A percentile compares a stretch with the other conserved stretches of the same genome.
Evolutionary conservation across 306 rosid species (phyloP).

Genomic region (Lathyrus oleraceus): DNA sequence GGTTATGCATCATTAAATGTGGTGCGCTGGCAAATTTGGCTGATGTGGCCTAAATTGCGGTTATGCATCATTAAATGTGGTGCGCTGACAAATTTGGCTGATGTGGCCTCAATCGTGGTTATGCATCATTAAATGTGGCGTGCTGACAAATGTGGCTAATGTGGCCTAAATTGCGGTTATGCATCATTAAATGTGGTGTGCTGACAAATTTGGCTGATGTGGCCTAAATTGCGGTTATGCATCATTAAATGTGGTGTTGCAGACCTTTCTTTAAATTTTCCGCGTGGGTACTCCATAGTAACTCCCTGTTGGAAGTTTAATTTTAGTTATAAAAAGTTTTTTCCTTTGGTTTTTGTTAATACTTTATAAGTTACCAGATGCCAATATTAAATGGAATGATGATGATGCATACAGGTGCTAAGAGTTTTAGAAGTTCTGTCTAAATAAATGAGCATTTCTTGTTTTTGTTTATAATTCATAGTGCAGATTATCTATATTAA

Average conservation of each 20-base stretch:
- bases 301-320: constrained; percentile 6
- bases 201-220: not conserved
- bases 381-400: not conserved
- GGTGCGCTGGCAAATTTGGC: not conserved
- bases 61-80: not conserved
- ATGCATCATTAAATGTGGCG: no score
- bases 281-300: not conserved
- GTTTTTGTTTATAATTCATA: constrained; percentile 22
- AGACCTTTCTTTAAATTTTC: not conserved
- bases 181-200: no score
- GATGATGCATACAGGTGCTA: constrained; percentile 1
- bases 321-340: not conserved
- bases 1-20: not conserved
- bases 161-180: not conserved
- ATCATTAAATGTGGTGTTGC: not conserved
- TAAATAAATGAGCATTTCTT: constrained; percentile 15
- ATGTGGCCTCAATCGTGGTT: no score
- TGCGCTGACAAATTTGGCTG: not conserved
- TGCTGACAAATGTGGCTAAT: no score
- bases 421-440: not conserved
- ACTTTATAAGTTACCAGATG: not conserved
- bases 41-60: not conserved
- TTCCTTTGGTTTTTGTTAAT: constrained; percentile 7
- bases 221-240: not conserved
- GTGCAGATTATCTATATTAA: constrained; percentile 16